Evolutionary conservation across 2,329 filamentous ascomycete genomes (phyloP).

Genomic region (Neophaeococcomyces aloes): DNA sequence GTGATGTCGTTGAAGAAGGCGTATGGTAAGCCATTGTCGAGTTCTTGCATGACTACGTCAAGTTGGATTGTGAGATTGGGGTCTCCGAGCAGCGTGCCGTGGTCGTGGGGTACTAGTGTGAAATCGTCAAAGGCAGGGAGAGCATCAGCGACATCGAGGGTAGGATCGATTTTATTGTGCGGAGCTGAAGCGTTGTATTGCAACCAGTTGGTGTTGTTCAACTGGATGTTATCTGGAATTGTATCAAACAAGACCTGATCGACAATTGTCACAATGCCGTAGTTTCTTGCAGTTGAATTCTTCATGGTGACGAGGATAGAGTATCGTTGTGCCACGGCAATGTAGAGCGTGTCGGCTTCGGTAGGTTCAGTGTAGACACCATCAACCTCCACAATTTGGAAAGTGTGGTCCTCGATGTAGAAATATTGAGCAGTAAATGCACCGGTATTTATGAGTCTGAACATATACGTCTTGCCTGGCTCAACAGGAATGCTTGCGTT

Average conservation of each 20-base stretch:
- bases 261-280: constrained; percentile 58
- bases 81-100: constrained; percentile 46
- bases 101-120: constrained; percentile 55
- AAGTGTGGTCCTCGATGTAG: constrained; percentile 43
- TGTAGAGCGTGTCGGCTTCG: constrained; percentile 53
- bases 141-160: constrained; percentile 49
- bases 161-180: constrained; percentile 36
- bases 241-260: constrained; percentile 60
- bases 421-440: constrained; percentile 51
- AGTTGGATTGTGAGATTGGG: constrained; percentile 56
- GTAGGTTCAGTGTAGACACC: constrained; percentile 56
- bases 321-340: constrained; percentile 57
- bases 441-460: constrained; percentile 62
- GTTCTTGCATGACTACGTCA: constrained; percentile 55
- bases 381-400: constrained; percentile 63
- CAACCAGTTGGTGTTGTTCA: constrained; percentile 46
- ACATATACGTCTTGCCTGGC: constrained; percentile 60
- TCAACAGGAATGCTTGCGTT: constrained; percentile 50
- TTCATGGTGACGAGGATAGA: constrained; percentile 48
- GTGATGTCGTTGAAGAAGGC: constrained; percentile 68
- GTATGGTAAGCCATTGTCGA: constrained; percentile 48
- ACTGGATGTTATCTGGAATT: constrained; percentile 56
- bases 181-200: constrained; percentile 42
- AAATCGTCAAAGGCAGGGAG: constrained; percentile 66
- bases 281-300: constrained; percentile 53